Evolutionary conservation across 371 early-diverging fungal species (phyloP), one percentile per base, ranked within the genome.

Genomic region (Mortierella sp.): DNA sequence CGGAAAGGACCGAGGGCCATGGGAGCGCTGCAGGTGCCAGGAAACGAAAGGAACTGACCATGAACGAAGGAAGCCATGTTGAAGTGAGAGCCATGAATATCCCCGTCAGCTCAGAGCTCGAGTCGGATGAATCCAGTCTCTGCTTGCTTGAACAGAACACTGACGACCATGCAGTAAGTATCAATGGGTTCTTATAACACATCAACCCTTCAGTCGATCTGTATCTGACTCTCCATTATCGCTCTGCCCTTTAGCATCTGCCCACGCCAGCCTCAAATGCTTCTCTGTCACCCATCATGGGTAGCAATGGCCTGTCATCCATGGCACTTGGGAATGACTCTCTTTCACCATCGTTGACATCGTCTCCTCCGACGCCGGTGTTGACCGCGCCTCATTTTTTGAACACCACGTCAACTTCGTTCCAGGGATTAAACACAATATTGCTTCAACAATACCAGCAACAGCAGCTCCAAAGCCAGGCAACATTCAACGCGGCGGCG

Each of bases 31-130:
- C 2, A 4, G 10, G 10, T 34, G 34, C 34, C 45, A 72, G 21
- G 50, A 61, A 61, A 39, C 39, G 54, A 54, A 70, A 70, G 39
- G 60, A 54, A 23, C 43, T 43, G 52, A n/a, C 18, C 6, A 4
- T 49, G 60, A 27, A 10, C 47, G 58, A 68, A 16, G 21, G 49
- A 4, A 7, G 34, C 8, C 71, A 52, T 46, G 50, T 41, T 4
- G 72, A 71, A 49, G 64, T 67, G 23, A 66, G 65, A 14, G 61
- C 76, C 23, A 76, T 76, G 76, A 69, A 69, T 30, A 76, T 76
- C 23, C 76, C 76, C 46, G 66, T 76, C 10, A 61, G 48, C 43
- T 41, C 50, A 2, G 76, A 54, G 26, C 58, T 58, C 47, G 76
- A 76, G 23, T 41, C 66, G 24, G 72, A 65, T 28, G 72, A 70